phyloP scores from a whole-genome alignment of 2,329 filamentous ascomycete species.

The Ophiostoma sp. region DNA sequence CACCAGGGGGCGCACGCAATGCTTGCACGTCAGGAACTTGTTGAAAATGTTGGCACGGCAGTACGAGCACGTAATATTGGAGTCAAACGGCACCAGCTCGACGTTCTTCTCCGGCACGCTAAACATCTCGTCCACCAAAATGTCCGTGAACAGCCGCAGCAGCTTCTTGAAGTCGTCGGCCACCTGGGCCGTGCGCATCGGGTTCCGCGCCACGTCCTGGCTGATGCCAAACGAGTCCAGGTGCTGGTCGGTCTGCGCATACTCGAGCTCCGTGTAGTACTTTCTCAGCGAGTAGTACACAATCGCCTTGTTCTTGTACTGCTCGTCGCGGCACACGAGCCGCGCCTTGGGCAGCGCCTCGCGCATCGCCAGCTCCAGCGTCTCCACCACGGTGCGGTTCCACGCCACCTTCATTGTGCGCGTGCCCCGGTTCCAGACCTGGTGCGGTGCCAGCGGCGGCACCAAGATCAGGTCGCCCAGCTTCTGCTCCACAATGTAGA shows the following conservation, averaged over 20 bases:
- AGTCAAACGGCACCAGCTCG: slow-evolving; percentile 77
- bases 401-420: slow-evolving; percentile 96
- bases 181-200: slow-evolving; percentile 56
- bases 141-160: slow-evolving; percentile 69
- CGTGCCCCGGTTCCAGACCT: slow-evolving; percentile 97
- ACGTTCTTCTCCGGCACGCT: slow-evolving; percentile 63
- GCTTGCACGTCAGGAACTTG: slow-evolving; percentile 85
- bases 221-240: slow-evolving; percentile 46
- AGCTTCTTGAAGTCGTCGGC: slow-evolving; percentile 76
- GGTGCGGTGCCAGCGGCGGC: slow-evolving; percentile 87
- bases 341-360: slow-evolving; percentile 86
- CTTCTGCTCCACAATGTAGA: slow-evolving; percentile 86
- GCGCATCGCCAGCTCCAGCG: slow-evolving; percentile 74
- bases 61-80: slow-evolving; percentile 91
- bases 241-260: slow-evolving; percentile 45
- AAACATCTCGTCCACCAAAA: slow-evolving; percentile 84
- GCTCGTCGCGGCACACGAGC: slow-evolving; percentile 91
- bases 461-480: slow-evolving; percentile 90
- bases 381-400: slow-evolving; percentile 93
- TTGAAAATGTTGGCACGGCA: slow-evolving; percentile 97
- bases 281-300: slow-evolving; percentile 81
- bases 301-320: slow-evolving; percentile 98
- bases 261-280: slow-evolving; percentile 61
- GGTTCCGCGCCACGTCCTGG: slow-evolving; percentile 35
- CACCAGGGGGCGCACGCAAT: slow-evolving; percentile 64